A percentile compares a stretch with the other conserved stretches of the same genome.
Evolutionary conservation across 805 yeast genomes (phyloP).

Genomic region (Spathaspora arborariae): DNA sequence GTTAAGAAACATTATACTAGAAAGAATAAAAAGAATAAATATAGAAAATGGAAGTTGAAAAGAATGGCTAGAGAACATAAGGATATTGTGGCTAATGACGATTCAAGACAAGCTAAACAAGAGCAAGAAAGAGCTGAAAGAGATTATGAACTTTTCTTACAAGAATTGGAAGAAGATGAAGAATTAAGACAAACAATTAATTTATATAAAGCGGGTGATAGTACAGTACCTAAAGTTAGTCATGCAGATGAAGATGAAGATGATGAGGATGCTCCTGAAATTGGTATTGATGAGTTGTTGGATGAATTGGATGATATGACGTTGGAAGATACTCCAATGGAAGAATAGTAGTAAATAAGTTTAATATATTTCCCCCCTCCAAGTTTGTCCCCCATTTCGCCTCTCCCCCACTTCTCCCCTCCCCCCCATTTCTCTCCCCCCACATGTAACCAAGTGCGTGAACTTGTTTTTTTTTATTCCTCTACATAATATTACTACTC

Average conservation of each 20-base stretch:
- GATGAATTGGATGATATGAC: slow-evolving; percentile 96
- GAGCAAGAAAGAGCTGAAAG: slow-evolving; percentile 89
- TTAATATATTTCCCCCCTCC: too few species aligned
- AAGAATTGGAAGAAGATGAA: slow-evolving; percentile 94
- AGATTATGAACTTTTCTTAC: slow-evolving; percentile 94
- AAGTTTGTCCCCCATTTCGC: too few species aligned
- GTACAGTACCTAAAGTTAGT: slow-evolving; percentile 15
- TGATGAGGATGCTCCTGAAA: slow-evolving; percentile 85
- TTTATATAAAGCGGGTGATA: slow-evolving; percentile 64
- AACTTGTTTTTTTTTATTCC: too few species aligned
- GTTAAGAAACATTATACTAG: slow-evolving; percentile 88
- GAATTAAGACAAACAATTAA: slow-evolving; percentile 91
- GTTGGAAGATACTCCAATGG: slow-evolving; percentile 50
- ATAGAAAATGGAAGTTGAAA: slow-evolving; percentile 87
- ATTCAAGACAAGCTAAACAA: slow-evolving; percentile 71
- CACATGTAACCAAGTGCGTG: too few species aligned
- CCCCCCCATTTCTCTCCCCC: neutral
- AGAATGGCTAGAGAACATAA: slow-evolving; percentile 96
- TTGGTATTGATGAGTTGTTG: slow-evolving; percentile 85
- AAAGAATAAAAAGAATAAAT: slow-evolving; percentile 68
- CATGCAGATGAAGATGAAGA: slow-evolving; percentile 42
- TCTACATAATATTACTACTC: too few species aligned
- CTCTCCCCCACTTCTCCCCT: too few species aligned
- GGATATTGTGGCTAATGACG: slow-evolving; percentile 75
- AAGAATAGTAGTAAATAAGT: neutral